phyloP scores from a whole-genome alignment of 2,329 filamentous ascomycete genomes.

The Paramyrothecium sp. region DNA sequence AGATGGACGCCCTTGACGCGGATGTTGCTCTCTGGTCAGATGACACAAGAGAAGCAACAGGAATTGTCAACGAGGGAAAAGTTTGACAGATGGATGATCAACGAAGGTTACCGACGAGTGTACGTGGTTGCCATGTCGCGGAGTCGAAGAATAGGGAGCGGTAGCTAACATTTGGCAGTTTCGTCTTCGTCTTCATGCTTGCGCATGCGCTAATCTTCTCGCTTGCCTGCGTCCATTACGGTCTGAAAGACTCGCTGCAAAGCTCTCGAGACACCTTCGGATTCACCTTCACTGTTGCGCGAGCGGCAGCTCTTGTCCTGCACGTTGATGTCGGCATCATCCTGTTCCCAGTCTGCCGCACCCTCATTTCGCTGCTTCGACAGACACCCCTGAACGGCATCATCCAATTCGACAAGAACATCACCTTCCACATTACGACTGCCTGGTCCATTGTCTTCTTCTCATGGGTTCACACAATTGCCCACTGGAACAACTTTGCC shows the following conservation, averaged over 20 bases:
- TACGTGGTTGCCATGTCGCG: constrained; percentile 40
- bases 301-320: constrained; percentile 72
- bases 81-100: constrained; percentile 86
- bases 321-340: constrained; percentile 81
- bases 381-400: constrained; percentile 83
- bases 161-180: constrained; percentile 44
- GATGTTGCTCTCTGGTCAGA: constrained; percentile 80
- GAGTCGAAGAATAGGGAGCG: not conserved
- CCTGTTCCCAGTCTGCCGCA: constrained; percentile 79
- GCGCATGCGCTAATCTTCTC: constrained; percentile 75
- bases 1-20: constrained; percentile 81
- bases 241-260: constrained; percentile 72
- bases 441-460: constrained; percentile 89
- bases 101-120: constrained; percentile 80
- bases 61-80: constrained; percentile 67
- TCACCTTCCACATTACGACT: constrained; percentile 81
- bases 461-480: constrained; percentile 81
- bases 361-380: constrained; percentile 75
- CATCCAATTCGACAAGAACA: constrained; percentile 87
- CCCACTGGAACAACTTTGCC: constrained; percentile 85
- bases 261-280: constrained; percentile 68
- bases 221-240: constrained; percentile 79
- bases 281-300: constrained; percentile 73
- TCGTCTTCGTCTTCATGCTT: constrained; percentile 73
- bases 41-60: constrained; percentile 71